A percentile compares a stretch with the other conserved stretches of the same genome.
Conservation (phyloP, 2,329 filamentous ascomycete species). For the Sphaerulina vaccinii region DNA sequence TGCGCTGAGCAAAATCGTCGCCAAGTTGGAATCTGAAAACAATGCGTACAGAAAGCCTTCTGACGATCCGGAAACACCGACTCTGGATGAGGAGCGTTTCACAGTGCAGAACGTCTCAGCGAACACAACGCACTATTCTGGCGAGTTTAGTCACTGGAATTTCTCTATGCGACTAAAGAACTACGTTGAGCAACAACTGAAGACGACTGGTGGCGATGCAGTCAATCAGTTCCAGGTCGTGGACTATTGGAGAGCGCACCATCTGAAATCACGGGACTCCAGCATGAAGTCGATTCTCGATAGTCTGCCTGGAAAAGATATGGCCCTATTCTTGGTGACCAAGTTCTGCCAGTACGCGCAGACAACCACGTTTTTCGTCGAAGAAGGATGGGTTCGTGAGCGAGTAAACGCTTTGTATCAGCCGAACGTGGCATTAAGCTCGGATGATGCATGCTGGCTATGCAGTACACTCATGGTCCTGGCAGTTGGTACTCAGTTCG, state of each 20-base stretch:
- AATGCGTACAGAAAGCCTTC: conserved; percentile 4
- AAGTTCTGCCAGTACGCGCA: conserved; percentile 47
- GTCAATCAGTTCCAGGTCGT: conserved; percentile 26
- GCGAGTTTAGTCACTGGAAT: conserved; percentile 47
- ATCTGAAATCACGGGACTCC: conserved; percentile 43
- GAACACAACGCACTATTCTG: conserved; percentile 40
- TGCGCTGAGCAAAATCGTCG: conserved; percentile 15
- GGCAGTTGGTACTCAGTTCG: conserved; percentile 47
- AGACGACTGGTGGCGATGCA: conserved; percentile 16
- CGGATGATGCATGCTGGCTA: conserved; percentile 42
- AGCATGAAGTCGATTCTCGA: conserved; percentile 41
- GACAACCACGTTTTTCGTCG: conserved; percentile 47
- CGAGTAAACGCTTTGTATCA: conserved; percentile 43
- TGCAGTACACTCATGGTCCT: conserved; percentile 41
- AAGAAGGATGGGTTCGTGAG: conserved; percentile 43
- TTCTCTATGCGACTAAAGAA: conserved; percentile 46
- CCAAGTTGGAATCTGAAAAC: conserved; percentile 15
- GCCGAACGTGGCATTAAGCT: conserved; percentile 37
- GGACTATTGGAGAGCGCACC: conserved; percentile 45
- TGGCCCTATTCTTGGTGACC: conserved; percentile 45
- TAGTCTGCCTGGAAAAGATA: conserved; percentile 45
- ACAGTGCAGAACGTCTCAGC: conserved; percentile 17
- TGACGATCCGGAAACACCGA: conserved; percentile 39
- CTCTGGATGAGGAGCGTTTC: conserved; percentile 25
- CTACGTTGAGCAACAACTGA: conserved; percentile 40